phyloP scores from a whole-genome alignment of 176 grass and related monocot genomes.

The Avena eriantha region DNA sequence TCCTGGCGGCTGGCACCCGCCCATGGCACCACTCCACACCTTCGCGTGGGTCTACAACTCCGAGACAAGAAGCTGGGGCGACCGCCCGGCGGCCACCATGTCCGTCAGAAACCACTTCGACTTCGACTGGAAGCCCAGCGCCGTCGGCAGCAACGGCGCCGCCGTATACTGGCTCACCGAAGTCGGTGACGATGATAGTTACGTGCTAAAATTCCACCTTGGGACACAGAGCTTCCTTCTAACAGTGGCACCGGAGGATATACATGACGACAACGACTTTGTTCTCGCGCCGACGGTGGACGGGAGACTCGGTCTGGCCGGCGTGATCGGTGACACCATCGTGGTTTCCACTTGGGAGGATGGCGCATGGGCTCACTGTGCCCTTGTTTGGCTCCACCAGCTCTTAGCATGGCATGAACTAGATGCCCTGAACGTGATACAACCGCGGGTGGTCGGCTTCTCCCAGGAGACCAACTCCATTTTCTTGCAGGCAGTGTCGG shows the following conservation, averaged over 20 bases:
- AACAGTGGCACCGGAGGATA: not conserved
- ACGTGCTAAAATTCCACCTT: not conserved
- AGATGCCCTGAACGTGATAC: too few species aligned
- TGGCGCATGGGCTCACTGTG: not conserved
- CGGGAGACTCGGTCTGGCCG: not conserved
- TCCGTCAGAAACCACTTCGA: not conserved
- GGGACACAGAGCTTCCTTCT: not conserved
- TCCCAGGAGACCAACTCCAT: not conserved
- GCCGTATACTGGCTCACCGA: not conserved
- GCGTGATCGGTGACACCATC: not conserved
- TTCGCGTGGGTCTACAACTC: not conserved
- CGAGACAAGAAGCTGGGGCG: not conserved
- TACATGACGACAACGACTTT: not conserved
- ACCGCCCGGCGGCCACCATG: not conserved
- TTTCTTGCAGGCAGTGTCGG: not conserved
- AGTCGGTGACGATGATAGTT: not conserved
- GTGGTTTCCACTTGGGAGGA: not conserved
- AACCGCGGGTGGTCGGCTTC: not conserved
- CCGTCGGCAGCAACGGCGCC: not conserved
- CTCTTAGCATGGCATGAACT: not conserved
- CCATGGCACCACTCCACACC: not conserved
- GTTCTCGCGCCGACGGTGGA: not conserved
- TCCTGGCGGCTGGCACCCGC: not conserved
- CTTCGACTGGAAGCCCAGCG: conserved; percentile 1
- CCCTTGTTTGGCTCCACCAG: not conserved